Evolutionary conservation across 345 rosid species (phyloP).

Genomic region (Isatis tinctoria): DNA sequence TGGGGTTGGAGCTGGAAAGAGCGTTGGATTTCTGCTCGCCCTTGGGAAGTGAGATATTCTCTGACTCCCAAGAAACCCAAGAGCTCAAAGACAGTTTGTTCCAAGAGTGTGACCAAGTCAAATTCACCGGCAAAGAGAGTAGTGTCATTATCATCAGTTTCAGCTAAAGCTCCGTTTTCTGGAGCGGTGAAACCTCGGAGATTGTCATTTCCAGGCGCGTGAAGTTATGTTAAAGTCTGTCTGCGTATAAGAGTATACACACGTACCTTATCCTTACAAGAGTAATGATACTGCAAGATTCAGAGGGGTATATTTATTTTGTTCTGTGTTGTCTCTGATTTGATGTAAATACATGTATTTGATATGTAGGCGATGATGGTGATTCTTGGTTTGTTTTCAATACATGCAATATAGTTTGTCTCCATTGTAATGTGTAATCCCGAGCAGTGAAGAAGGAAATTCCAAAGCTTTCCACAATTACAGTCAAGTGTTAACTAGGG

Average conservation of each 20-base stretch:
- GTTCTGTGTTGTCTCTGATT: slow-evolving; percentile 3
- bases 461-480: not conserved
- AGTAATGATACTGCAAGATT: not conserved
- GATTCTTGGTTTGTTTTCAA: slow-evolving; percentile 7
- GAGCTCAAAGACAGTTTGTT: slow-evolving; percentile 32
- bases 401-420: not conserved
- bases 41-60: slow-evolving; percentile 82
- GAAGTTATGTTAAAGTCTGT: slow-evolving; percentile 1
- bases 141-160: slow-evolving; percentile 34
- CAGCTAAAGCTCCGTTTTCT: slow-evolving; percentile 40
- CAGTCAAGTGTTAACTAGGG: not conserved
- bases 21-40: slow-evolving; percentile 87
- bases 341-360: slow-evolving; percentile 26
- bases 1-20: slow-evolving; percentile 99
- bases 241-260: not conserved
- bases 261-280: not conserved
- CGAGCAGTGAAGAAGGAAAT: not conserved
- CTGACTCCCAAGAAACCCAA: slow-evolving; percentile 52
- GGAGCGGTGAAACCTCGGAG: slow-evolving; percentile 53
- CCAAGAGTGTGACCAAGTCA: slow-evolving; percentile 38
- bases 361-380: slow-evolving; percentile 1
- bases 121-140: slow-evolving; percentile 49
- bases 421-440: not conserved
- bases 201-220: slow-evolving; percentile 56
- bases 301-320: slow-evolving; percentile 3